Evolutionary conservation across 257 asterid genomes (phyloP), one percentile per base, ranked within the genome.

Genomic region (Oldenlandia corymbosa): DNA sequence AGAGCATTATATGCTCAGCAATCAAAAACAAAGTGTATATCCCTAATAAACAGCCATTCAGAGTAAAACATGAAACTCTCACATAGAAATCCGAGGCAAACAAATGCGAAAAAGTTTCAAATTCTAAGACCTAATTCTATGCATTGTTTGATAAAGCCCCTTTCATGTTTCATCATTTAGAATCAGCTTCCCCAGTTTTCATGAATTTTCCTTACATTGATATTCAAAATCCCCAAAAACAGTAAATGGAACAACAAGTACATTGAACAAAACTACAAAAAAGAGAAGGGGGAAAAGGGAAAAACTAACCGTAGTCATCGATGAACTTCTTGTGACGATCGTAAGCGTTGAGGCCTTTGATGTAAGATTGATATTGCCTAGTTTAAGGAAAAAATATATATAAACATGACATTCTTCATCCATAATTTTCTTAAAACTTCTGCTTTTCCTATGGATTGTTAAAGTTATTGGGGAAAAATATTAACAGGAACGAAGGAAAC

Each of bases 321-420:
- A 92, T 46, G 71, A 87, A 92, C 64, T 84, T 92, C 80, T 84
- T 84, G 84, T 92, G 99, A 66, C 99, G 99, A 74, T 92, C 96
- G 68, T 87, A 92, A 21, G 97, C 99, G 73, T 92, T 92, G 79
- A 92, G 97, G 54, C 99, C 99, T 74, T 82, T 87, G 26, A 92
- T 78, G 65, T 85, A 83, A 71, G 91, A 91, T 79, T 92, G 99
- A 68, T 89, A 92, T 57, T 92, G 95, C 87, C 96, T 89, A 85
- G 42, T 60, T 5, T 36, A 45, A 41, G n/a, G 36, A n/a, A 37
- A 32, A 53, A 13, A 58, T 54, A n/a, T n/a, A n/a, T 10, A 50
- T 67, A 64, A 36, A 28, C 46, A 10, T 41, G 53, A 66, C 53
- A 52, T 34, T 3, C 39, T 34, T 34, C 39, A 45, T 42, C 58